Evolutionary conservation across 768 basidiomycete genomes (phyloP), one percentile per base, ranked within the genome.

Genomic region (Boletus patriciae): DNA sequence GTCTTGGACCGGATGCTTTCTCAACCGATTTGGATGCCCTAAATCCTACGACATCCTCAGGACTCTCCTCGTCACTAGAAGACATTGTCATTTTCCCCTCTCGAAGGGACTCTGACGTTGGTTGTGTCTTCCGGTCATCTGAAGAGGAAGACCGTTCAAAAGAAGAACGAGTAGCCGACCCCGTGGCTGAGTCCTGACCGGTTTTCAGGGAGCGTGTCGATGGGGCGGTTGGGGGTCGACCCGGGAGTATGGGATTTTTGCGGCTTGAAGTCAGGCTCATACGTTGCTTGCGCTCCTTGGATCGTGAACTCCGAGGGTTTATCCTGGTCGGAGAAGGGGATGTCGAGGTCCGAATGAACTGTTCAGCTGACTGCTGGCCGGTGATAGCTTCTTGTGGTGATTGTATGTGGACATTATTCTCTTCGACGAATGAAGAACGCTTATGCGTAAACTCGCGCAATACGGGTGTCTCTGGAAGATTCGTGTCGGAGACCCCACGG

Each of bases 371-470:
- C 33, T 62, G 64, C 54, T 60, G 68, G 47, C 58, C 15, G 2
- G 59, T 72, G 61, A 67, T 70, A 70, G 68, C 71, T 65, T 74
- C 71, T 50, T 74, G 73, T 27, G 71, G 70, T 3, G 60, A 54
- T 50, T 65, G 68, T 37, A 74, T 53, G 29, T 50, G 61, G 23
- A 72, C 50, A 13, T 59, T 68, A 23, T 72, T 78, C 57, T 77
- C 78, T 62, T 87, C 80, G 34, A 88, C 81, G 50, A 82, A 78
- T 3, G 88, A 89, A 36, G 87, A 81, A 13, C 87, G 83, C 72
- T 90, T 90, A 66, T 83, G 83, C 21, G 87, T 87, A 18, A 86
- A 87, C 19, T 86, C 82, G 52, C 88, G 84, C 49, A 90, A 70
- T 31, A 86, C 74, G 4, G 85, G 81, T 21, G 76, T 70, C 45